These are phyloP conservation scores for Boletus vermiculosoides DNA, from an alignment of 768 basidiomycete species.

Conservation along the genomic window DNA sequence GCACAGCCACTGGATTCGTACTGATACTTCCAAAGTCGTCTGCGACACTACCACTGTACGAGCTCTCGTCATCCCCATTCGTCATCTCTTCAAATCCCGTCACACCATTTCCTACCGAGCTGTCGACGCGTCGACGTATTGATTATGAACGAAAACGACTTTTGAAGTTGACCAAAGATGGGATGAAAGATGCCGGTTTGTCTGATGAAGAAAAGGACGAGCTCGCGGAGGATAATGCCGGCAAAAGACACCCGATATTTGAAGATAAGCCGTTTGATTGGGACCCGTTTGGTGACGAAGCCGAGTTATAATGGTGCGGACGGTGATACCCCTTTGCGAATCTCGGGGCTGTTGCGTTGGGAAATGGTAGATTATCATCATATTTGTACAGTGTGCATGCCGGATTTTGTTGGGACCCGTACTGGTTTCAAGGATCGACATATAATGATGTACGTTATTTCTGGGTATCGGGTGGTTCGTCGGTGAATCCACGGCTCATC, in stretches of 20 bases:
- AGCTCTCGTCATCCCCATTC: constrained; percentile 26
- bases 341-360: background rate
- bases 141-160: constrained; percentile 32
- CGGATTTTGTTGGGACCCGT: background rate
- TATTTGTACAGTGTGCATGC: constrained; percentile 8
- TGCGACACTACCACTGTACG: constrained; percentile 27
- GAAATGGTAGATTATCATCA: constrained; percentile 6
- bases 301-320: constrained; percentile 15
- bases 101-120: constrained; percentile 30
- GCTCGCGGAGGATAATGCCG: constrained; percentile 3
- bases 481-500: too few species aligned
- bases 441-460: background rate
- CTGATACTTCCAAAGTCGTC: constrained; percentile 21
- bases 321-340: background rate
- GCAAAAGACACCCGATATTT: constrained; percentile 23
- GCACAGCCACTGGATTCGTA: background rate
- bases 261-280: constrained; percentile 32
- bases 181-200: constrained; percentile 28
- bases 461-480: too few species aligned
- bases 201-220: constrained; percentile 28
- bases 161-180: constrained; percentile 28
- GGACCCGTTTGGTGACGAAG: constrained; percentile 32
- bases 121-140: constrained; percentile 28
- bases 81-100: constrained; percentile 29
- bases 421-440: background rate